These are phyloP conservation scores for Kwoniella europaea DNA, from an alignment of 768 basidiomycete genomes.

Conservation along the genomic window DNA sequence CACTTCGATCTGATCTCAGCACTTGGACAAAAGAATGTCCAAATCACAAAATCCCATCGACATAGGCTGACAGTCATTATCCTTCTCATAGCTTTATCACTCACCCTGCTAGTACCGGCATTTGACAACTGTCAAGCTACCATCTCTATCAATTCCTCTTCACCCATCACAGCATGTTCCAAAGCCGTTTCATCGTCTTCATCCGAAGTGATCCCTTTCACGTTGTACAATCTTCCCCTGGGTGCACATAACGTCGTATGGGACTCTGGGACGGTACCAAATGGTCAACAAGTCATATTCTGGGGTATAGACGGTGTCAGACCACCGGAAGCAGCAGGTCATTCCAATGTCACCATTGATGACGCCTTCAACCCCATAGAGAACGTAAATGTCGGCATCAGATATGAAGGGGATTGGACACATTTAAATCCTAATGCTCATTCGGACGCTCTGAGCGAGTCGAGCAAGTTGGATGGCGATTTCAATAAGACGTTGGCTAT, in stretches of 20 bases:
- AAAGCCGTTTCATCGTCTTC: constrained; percentile 19
- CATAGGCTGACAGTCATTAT: background rate
- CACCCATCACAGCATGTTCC: constrained; percentile 45
- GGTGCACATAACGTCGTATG: constrained; percentile 41
- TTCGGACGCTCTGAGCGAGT: constrained; percentile 10
- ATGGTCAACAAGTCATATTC: constrained; percentile 38
- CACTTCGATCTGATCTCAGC: too few species aligned
- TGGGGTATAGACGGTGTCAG: constrained; percentile 47
- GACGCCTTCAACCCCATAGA: constrained; percentile 22
- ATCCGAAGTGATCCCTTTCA: constrained; percentile 28
- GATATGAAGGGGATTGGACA: constrained; percentile 31
- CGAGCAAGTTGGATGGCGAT: constrained; percentile 16
- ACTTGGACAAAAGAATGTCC: constrained; percentile 2
- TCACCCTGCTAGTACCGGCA: constrained; percentile 43
- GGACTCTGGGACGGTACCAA: constrained; percentile 18
- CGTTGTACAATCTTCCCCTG: constrained; percentile 37
- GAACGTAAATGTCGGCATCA: constrained; percentile 8
- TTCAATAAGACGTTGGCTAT: constrained; percentile 33
- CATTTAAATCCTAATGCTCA: constrained; percentile 8
- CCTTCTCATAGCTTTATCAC: constrained; percentile 31
- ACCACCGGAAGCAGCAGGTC: constrained; percentile 11
- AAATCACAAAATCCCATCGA: background rate
- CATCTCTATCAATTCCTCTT: constrained; percentile 42
- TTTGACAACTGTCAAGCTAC: constrained; percentile 40
- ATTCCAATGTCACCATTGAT: constrained; percentile 42